A percentile compares a stretch with the other conserved stretches of the same genome.
phyloP scores from a whole-genome alignment of 768 basidiomycete species.

The Amanita phalloides region DNA sequence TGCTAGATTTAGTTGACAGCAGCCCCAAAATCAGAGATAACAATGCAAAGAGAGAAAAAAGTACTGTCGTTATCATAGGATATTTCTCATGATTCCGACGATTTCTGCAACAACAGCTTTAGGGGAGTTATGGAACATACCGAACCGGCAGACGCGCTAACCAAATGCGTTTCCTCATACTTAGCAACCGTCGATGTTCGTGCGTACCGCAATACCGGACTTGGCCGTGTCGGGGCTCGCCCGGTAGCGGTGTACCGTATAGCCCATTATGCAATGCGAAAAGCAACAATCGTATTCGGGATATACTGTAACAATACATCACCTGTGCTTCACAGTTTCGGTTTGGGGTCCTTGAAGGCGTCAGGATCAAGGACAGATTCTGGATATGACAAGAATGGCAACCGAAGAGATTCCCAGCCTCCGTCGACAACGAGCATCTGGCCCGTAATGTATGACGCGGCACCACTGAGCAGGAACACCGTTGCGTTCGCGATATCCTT shows the following conservation, averaged over 20 bases:
- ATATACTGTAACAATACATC: neutral
- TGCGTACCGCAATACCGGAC: too few relatives aligned
- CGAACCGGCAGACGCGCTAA: neutral
- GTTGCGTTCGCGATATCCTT: slow-evolving; percentile 62
- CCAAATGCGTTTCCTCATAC: too few relatives aligned
- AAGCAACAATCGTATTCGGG: too few relatives aligned
- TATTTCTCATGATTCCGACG: neutral
- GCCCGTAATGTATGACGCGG: slow-evolving; percentile 68
- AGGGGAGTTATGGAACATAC: neutral
- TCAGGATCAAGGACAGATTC: slow-evolving; percentile 50
- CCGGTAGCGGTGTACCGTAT: too few relatives aligned
- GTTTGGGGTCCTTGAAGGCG: slow-evolving; percentile 35
- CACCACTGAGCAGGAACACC: slow-evolving; percentile 76
- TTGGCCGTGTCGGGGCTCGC: too few relatives aligned
- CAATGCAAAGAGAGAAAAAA: neutral
- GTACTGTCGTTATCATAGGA: neutral
- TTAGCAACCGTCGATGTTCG: too few relatives aligned
- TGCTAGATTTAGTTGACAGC: neutral
- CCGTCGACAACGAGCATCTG: slow-evolving; percentile 69
- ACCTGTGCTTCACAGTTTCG: slow-evolving; percentile 23
- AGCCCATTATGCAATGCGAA: too few relatives aligned
- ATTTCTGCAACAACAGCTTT: neutral
- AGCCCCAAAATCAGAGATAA: neutral
- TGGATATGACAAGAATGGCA: slow-evolving; percentile 47
- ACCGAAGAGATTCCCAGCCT: slow-evolving; percentile 42